phyloP scores from a whole-genome alignment of 2,329 filamentous ascomycete genomes.

The Pseudocercospora fuligena region DNA sequence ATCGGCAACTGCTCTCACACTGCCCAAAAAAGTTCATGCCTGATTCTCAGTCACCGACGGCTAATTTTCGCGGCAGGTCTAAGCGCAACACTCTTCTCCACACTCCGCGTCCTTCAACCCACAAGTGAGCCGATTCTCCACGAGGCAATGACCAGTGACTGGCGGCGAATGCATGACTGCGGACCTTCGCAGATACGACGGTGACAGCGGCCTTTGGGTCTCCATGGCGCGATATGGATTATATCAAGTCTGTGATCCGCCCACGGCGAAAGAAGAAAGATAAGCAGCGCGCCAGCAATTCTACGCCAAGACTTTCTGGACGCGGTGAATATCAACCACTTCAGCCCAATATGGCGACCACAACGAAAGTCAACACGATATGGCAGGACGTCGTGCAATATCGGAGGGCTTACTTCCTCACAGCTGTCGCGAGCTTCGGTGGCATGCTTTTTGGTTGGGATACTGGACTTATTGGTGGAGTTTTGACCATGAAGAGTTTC shows the following conservation, averaged over 20 bases:
- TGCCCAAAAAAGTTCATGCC: not conserved
- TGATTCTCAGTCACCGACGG: not conserved
- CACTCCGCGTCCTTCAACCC: not conserved
- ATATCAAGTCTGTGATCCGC: conserved; percentile 15
- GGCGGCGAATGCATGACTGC: not conserved
- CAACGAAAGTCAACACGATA: conserved; percentile 34
- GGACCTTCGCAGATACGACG: not conserved
- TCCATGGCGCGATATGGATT: conserved; percentile 8
- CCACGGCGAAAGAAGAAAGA: conserved; percentile 7
- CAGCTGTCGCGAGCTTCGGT: conserved; percentile 49
- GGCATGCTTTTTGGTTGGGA: conserved; percentile 41
- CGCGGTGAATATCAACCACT: conserved; percentile 13
- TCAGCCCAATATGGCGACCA: conserved; percentile 16
- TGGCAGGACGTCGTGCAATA: conserved; percentile 48
- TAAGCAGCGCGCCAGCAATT: not conserved
- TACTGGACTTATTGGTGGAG: conserved; percentile 42
- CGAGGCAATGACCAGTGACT: not conserved
- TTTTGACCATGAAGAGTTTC: conserved; percentile 51
- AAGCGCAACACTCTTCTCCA: not conserved
- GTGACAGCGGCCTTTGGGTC: conserved; percentile 12
- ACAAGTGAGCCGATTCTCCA: not conserved
- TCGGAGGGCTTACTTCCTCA: conserved; percentile 47
- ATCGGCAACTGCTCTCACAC: not conserved
- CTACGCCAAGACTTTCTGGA: not conserved
- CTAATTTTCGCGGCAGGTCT: not conserved